These are phyloP conservation scores for Fraxinus angustifolia DNA, from an alignment of 305 asterid species.

Conservation along the genomic window DNA sequence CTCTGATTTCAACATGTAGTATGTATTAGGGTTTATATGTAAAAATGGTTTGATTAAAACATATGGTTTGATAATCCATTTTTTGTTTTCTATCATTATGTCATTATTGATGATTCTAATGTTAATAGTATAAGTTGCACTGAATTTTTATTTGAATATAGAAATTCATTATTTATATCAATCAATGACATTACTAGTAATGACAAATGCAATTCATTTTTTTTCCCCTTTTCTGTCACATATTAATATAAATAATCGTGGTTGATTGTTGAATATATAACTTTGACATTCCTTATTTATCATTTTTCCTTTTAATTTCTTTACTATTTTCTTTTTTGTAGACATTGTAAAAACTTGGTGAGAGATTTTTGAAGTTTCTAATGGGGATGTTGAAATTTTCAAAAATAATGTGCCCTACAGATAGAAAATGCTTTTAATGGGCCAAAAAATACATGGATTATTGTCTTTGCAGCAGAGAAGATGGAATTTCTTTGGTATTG, in stretches of 20 bases:
- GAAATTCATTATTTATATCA: constrained; percentile 4
- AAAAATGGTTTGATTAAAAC: too few relatives aligned
- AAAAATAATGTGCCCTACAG: constrained; percentile 34
- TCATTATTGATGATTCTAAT: background rate
- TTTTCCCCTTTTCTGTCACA: background rate
- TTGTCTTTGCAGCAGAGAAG: constrained; percentile 37
- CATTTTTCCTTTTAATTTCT: background rate
- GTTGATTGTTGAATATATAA: background rate
- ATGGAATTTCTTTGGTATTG: constrained; percentile 36
- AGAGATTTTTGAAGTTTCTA: background rate
- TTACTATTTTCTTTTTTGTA: background rate
- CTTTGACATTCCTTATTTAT: background rate
- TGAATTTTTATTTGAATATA: background rate
- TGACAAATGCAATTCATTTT: background rate
- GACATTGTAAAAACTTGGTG: background rate
- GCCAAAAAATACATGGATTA: constrained; percentile 28
- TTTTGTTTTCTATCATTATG: background rate
- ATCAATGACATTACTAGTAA: background rate
- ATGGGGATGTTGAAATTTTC: constrained; percentile 29
- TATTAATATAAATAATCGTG: background rate
- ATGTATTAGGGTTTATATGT: too few relatives aligned
- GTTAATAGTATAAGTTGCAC: background rate
- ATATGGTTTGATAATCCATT: too few relatives aligned
- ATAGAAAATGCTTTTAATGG: constrained; percentile 42
- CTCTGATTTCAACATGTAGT: too few relatives aligned